Conservation (phyloP, 176 grass and related monocot species). For the Pontederia crassipes region DNA sequence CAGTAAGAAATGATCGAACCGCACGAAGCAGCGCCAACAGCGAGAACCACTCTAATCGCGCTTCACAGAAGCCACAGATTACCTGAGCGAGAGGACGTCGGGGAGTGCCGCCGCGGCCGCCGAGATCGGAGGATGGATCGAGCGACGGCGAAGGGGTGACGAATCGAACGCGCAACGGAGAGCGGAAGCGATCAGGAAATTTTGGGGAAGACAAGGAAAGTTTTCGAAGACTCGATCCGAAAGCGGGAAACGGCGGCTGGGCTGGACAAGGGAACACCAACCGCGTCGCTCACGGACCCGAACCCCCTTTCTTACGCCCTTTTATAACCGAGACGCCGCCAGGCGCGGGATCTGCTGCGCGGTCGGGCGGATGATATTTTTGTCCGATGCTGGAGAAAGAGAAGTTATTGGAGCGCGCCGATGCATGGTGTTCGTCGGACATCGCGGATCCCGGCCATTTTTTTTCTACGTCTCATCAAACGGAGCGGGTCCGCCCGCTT, state of each 20-base stretch:
- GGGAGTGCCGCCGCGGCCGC: no score
- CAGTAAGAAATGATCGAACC: no score
- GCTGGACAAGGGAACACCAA: neutral
- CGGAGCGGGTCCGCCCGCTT: no score
- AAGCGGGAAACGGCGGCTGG: neutral
- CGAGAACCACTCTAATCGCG: no score
- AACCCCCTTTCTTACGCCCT: neutral
- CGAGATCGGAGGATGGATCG: no score
- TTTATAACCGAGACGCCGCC: neutral
- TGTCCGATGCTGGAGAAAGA: neutral
- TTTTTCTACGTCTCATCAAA: no score
- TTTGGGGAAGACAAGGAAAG: neutral
- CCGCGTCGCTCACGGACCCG: neutral
- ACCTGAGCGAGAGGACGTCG: no score
- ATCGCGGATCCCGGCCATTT: no score
- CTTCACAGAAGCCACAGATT: no score
- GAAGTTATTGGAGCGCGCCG: no score
- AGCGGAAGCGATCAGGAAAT: neutral
- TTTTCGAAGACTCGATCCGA: neutral
- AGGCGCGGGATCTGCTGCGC: neutral
- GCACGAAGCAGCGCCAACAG: no score
- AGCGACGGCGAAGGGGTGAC: neutral
- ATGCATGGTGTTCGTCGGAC: no score
- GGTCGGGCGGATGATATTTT: neutral
- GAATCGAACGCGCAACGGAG: neutral